Base-by-base conservation (phyloP, 2,329 filamentous ascomycete species). In the Parafenestella ontariensis region DNA sequence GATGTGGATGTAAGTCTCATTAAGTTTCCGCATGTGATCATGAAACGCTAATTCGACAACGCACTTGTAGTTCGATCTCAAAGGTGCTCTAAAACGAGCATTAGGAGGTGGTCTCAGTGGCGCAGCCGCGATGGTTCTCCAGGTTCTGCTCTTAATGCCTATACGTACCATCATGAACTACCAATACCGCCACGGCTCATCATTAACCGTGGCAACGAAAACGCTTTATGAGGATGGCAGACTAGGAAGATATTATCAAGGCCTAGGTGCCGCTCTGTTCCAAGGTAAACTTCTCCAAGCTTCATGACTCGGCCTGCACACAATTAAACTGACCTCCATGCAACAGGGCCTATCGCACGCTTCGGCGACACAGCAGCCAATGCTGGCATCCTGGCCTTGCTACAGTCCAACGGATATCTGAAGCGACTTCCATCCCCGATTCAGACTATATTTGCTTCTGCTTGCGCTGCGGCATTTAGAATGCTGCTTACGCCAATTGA, bases 161-260 rank as follows among this genome's bases (percentile, higher is more conserved):
- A 64, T 71, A 15, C 63, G 68, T 1, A 71, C 68, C 0, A 69
- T 70, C 29, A 71, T 71, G 67, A 71, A 71, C 43, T 71, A 71
- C 36, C 68, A 71, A 39, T 71, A 71, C 36, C 66, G 68, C 29
- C 67, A 71, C 21, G 68, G 68, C 13, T 64, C 60, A 20, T 65
- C 65, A 7, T 61, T 69, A 3, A 54, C 52, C 3, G 56, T 64
- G 9, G 68, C 68, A 2, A 70, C 67, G 0, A 65, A 63, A 20
- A 69, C 64, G 1, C 45, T 71, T 13, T 68, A 71, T 18, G 39
- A 54, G 9, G 68, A 71, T 33, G 68, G 68, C 2, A 66, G 67
- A 0, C 42, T 65, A 8, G 62, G 63, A 11, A 59, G 68, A 5
- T 71, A 70, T 36, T 71, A 70, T 26, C 62, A 64, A 26, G 68